A percentile compares a stretch with the other conserved stretches of the same genome.
Conservation (phyloP, 306 rosid species). For the Quercus wislizeni region DNA sequence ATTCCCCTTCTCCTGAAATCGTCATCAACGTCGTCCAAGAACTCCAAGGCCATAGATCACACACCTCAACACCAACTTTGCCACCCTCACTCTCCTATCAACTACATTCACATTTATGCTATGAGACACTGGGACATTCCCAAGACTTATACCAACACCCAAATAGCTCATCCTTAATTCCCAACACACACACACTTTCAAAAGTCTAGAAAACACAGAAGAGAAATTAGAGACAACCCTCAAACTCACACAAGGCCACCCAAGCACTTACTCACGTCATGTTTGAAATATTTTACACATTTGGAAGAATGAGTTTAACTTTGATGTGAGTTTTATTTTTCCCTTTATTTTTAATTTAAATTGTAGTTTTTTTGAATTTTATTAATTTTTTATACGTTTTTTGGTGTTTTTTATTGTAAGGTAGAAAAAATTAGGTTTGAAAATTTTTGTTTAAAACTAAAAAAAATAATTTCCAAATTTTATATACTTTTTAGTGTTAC, state of each 20-base stretch:
- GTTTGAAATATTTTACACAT: no score
- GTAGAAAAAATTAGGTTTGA: no score
- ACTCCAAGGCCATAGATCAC: constrained; percentile 56
- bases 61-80: constrained; percentile 67
- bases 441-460: no score
- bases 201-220: not conserved
- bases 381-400: no score
- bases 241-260: not conserved
- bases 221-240: not conserved
- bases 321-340: no score
- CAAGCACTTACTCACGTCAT: not conserved
- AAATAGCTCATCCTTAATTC: constrained; percentile 53
- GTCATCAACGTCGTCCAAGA: constrained; percentile 2
- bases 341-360: no score
- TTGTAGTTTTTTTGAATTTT: no score
- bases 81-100: constrained; percentile 55
- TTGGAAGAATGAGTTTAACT: no score
- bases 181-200: constrained; percentile 13
- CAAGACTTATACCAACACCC: constrained; percentile 80
- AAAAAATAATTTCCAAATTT: no score
- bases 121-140: constrained; percentile 63
- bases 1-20: no score
- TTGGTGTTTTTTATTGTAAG: no score
- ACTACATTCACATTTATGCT: constrained; percentile 40
- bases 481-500: no score